Conservation (phyloP, 108 stramenopile genomes). For the Epithemia pelagica region DNA sequence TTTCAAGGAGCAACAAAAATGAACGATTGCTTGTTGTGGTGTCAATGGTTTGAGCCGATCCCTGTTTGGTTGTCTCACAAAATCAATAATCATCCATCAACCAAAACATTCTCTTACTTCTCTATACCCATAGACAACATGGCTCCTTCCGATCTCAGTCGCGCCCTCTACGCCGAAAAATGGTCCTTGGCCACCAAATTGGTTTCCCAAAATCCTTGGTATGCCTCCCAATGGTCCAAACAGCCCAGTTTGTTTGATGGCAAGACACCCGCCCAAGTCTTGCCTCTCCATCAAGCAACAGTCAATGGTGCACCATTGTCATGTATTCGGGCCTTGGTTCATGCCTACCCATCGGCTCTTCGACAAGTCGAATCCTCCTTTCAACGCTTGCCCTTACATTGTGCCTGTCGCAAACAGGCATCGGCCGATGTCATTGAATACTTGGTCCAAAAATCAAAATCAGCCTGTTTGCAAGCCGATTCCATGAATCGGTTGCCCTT, state of each 20-base stretch:
- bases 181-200: too few relatives aligned
- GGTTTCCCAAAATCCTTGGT: too few relatives aligned
- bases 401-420: conserved; percentile 72
- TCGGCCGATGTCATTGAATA: conserved; percentile 39
- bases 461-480: conserved; percentile 47
- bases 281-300: conserved; percentile 60
- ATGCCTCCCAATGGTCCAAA: too few relatives aligned
- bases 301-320: conserved; percentile 20
- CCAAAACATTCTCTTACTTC: too few relatives aligned
- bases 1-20: too few relatives aligned
- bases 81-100: too few relatives aligned
- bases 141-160: too few relatives aligned
- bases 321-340: conserved; percentile 14
- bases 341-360: conserved; percentile 44
- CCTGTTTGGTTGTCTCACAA: too few relatives aligned
- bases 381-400: conserved; percentile 53
- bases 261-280: conserved; percentile 38
- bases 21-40: too few relatives aligned
- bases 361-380: conserved; percentile 45
- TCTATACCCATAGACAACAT: too few relatives aligned
- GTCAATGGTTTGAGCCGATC: too few relatives aligned
- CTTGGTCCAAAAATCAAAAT: conserved; percentile 37
- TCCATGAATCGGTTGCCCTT: conserved; percentile 34
- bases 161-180: too few relatives aligned
- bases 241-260: conserved; percentile 63